phyloP scores from a whole-genome alignment of 2,329 filamentous ascomycete species.

The Seiridium cupressi region DNA sequence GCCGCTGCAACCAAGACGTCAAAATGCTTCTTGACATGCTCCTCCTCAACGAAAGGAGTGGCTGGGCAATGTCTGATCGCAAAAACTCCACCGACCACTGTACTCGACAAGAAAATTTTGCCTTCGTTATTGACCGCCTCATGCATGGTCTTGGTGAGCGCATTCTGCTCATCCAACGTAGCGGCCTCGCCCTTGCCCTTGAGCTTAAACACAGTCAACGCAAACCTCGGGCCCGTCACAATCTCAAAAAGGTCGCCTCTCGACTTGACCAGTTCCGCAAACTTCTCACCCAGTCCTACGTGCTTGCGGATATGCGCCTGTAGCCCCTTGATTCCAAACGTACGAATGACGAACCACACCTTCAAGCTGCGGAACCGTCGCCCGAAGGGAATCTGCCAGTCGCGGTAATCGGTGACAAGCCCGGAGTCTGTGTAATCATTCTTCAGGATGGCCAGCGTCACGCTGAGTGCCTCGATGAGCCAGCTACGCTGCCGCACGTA shows the following conservation, averaged over 20 bases:
- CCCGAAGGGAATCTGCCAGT: conserved; percentile 95
- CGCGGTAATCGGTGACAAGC: conserved; percentile 89
- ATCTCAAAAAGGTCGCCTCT: conserved; percentile 73
- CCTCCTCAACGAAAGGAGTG: conserved; percentile 67
- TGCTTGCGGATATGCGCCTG: conserved; percentile 70
- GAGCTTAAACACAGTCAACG: conserved; percentile 73
- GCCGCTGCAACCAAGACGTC: conserved; percentile 66
- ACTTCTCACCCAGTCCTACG: conserved; percentile 67
- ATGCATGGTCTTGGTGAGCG: conserved; percentile 71
- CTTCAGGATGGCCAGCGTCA: conserved; percentile 76
- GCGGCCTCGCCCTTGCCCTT: conserved; percentile 34
- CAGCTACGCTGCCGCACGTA: conserved; percentile 74
- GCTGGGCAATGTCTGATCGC: conserved; percentile 80
- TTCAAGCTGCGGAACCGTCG: conserved; percentile 86
- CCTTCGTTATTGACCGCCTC: conserved; percentile 71
- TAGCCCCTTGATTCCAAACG: conserved; percentile 76
- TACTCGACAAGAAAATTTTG: conserved; percentile 80
- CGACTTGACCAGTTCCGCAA: conserved; percentile 57
- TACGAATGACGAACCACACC: conserved; percentile 90
- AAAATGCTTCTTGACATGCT: conserved; percentile 72
- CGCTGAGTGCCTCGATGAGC: conserved; percentile 76
- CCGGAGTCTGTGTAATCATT: conserved; percentile 80
- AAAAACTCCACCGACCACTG: conserved; percentile 69
- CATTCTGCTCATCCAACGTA: conserved; percentile 54
- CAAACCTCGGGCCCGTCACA: conserved; percentile 72